Evolutionary conservation across 192 early-diverging fungal genomes (phyloP).

Genomic region (Coemansia asiatica): DNA sequence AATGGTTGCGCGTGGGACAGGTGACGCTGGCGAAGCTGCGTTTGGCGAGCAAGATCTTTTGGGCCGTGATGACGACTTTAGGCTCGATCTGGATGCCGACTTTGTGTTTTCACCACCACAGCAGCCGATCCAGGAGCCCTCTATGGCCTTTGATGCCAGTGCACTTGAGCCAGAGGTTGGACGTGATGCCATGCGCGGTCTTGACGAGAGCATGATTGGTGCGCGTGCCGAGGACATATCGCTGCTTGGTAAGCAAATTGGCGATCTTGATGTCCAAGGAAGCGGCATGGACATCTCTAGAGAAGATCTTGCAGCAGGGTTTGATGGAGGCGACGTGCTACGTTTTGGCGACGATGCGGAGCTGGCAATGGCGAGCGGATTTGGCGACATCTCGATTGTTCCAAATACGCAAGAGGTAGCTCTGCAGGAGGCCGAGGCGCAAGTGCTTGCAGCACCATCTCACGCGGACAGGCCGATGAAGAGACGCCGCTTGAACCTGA

Average conservation of each 20-base stretch:
- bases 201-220: constrained; percentile 43
- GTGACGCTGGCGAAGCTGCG: constrained; percentile 18
- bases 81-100: constrained; percentile 50
- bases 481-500: constrained; percentile 45
- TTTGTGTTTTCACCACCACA: constrained; percentile 46
- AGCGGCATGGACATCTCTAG: constrained; percentile 29
- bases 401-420: constrained; percentile 45
- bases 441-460: constrained; percentile 23
- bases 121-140: constrained; percentile 25
- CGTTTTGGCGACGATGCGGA: constrained; percentile 29
- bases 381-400: constrained; percentile 25
- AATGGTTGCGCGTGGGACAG: constrained; percentile 45
- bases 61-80: constrained; percentile 61
- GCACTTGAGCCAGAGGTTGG: constrained; percentile 60
- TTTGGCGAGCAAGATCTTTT: constrained; percentile 56
- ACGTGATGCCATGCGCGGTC: constrained; percentile 56
- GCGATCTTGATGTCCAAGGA: constrained; percentile 10
- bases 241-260: constrained; percentile 34
- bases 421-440: constrained; percentile 48
- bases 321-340: constrained; percentile 21
- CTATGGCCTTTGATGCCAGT: constrained; percentile 26
- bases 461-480: constrained; percentile 25
- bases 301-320: constrained; percentile 26
- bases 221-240: constrained; percentile 32
- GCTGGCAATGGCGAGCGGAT: constrained; percentile 23